Evolutionary conservation across 805 yeast genomes (phyloP).

Genomic region (Saccharomycopsis sp.): DNA sequence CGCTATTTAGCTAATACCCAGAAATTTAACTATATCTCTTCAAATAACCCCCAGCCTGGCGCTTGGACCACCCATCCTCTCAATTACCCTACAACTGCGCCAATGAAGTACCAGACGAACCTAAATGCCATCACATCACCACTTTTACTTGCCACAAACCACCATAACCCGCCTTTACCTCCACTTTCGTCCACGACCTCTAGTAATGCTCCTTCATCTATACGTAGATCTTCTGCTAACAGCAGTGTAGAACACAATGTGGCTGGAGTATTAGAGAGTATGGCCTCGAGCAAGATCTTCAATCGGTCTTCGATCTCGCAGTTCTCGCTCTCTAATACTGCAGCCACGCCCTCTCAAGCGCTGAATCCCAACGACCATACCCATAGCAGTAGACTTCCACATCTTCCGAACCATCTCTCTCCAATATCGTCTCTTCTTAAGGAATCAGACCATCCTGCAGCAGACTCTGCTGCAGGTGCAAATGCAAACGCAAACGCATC

Average conservation of each 20-base stretch:
- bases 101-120: constrained; percentile 64
- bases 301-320: neutral
- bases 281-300: constrained; percentile 29
- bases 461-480: too few relatives aligned
- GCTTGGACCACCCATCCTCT: constrained; percentile 10
- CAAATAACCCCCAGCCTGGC: neutral
- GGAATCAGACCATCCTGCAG: constrained; percentile 40
- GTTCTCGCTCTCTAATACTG: neutral
- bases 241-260: constrained; percentile 27
- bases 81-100: constrained; percentile 50
- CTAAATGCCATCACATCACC: constrained; percentile 61
- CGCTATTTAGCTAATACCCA: neutral
- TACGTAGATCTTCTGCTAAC: constrained; percentile 24
- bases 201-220: constrained; percentile 19
- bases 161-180: constrained; percentile 17
- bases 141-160: constrained; percentile 44
- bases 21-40: neutral
- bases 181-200: constrained; percentile 31
- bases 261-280: constrained; percentile 36
- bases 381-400: neutral
- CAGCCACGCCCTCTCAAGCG: neutral
- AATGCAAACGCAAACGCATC: too few relatives aligned
- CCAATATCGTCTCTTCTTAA: constrained; percentile 36
- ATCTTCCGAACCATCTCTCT: neutral
- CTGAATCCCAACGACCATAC: neutral